Evolutionary conservation across 1,139 yeast species (phyloP).

Genomic region (Debaryomyces fabryi): DNA sequence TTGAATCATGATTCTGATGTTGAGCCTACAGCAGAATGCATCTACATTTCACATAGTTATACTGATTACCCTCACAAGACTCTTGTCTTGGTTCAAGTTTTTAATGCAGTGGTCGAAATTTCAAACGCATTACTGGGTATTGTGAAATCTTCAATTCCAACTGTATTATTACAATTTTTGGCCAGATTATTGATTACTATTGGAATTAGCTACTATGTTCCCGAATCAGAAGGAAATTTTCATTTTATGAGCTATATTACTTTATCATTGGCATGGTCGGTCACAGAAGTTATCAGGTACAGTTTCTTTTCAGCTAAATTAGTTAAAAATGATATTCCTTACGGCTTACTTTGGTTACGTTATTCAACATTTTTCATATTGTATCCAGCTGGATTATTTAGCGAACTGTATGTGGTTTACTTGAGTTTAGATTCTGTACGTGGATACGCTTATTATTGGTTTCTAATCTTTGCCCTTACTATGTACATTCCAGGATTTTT

Average conservation of each 20-base stretch:
- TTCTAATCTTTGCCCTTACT: slow-evolving; percentile 30
- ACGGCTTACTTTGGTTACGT: slow-evolving; percentile 31
- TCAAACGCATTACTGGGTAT: slow-evolving; percentile 29
- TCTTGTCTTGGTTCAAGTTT: slow-evolving; percentile 30
- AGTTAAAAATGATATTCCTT: slow-evolving; percentile 19
- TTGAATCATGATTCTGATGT: slow-evolving; percentile 3
- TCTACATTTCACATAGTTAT: slow-evolving; percentile 9
- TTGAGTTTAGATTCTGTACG: slow-evolving; percentile 21
- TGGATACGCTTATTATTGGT: slow-evolving; percentile 21
- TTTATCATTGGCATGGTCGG: slow-evolving; percentile 37
- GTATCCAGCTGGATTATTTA: slow-evolving; percentile 38
- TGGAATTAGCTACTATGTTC: slow-evolving; percentile 35
- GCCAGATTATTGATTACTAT: slow-evolving; percentile 37
- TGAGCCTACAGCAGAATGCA: not conserved
- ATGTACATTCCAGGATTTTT: slow-evolving; percentile 40
- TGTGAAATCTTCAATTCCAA: slow-evolving; percentile 33
- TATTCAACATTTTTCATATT: slow-evolving; percentile 36
- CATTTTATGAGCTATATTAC: slow-evolving; percentile 26
- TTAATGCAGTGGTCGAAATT: slow-evolving; percentile 35
- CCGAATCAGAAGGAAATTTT: slow-evolving; percentile 38
- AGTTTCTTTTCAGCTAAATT: slow-evolving; percentile 29
- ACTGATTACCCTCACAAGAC: slow-evolving; percentile 32
- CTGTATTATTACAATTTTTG: slow-evolving; percentile 34
- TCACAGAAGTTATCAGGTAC: slow-evolving; percentile 37
- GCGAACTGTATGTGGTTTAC: slow-evolving; percentile 37